phyloP scores from a whole-genome alignment of 2,329 filamentous ascomycete genomes.

The Talaromyces sp. region DNA sequence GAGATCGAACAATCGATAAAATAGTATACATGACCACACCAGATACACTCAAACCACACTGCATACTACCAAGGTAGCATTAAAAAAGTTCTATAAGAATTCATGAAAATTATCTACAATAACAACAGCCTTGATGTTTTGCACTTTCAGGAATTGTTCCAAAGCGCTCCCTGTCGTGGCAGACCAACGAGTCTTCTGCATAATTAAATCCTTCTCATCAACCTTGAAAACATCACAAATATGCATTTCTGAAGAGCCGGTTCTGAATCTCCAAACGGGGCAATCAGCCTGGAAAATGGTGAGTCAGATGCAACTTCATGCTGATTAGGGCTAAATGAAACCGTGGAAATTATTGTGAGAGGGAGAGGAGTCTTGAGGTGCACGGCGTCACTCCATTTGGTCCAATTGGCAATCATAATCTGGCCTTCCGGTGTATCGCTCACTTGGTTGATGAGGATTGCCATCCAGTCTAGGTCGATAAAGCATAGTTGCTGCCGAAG shows the following conservation, averaged over 20 bases:
- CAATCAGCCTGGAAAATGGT: slow-evolving; percentile 36
- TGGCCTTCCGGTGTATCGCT: slow-evolving; percentile 33
- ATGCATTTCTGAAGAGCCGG: slow-evolving; percentile 27
- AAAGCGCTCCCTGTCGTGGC: slow-evolving; percentile 41
- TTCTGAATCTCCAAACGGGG: slow-evolving; percentile 26
- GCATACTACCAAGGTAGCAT: background rate
- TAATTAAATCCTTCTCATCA: slow-evolving; percentile 30
- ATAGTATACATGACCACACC: slow-evolving; percentile 45
- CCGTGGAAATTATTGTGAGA: slow-evolving; percentile 39
- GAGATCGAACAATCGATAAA: slow-evolving; percentile 43
- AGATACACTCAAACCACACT: slow-evolving; percentile 42
- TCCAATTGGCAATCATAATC: slow-evolving; percentile 33
- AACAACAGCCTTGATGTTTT: slow-evolving; percentile 43
- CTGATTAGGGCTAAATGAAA: slow-evolving; percentile 36
- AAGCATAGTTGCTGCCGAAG: slow-evolving; percentile 40
- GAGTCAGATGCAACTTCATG: slow-evolving; percentile 34
- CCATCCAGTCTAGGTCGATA: slow-evolving; percentile 42
- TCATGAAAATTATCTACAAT: slow-evolving; percentile 24
- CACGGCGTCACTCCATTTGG: slow-evolving; percentile 40
- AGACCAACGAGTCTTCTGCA: slow-evolving; percentile 45
- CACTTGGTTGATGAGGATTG: slow-evolving; percentile 32
- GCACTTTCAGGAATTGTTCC: slow-evolving; percentile 41
- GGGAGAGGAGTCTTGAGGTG: slow-evolving; percentile 35
- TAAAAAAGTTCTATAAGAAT: background rate
- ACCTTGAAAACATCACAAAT: slow-evolving; percentile 35